Conservation (phyloP, 148 eudicot genomes). For the Heliosperma pusillum region DNA sequence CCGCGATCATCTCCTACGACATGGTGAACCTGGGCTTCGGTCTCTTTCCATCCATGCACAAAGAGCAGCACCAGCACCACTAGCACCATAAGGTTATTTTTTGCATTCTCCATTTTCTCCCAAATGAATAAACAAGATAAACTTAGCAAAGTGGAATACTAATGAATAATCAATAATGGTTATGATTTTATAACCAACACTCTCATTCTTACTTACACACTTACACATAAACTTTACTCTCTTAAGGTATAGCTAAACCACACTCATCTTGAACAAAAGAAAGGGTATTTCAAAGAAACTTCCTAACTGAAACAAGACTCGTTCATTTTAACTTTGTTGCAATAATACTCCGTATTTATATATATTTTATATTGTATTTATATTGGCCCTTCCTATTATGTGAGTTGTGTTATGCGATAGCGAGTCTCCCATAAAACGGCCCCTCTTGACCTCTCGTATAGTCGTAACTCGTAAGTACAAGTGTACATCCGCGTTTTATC, state of each 20-base stretch:
- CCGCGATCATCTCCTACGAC: slow-evolving; percentile 63
- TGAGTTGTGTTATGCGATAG: too few relatives aligned
- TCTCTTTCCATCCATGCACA: slow-evolving; percentile 26
- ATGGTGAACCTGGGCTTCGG: slow-evolving; percentile 45
- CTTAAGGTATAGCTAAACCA: slow-evolving; percentile 2
- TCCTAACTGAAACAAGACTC: background rate
- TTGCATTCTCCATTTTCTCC: slow-evolving; percentile 8
- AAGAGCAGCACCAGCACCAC: slow-evolving; percentile 1
- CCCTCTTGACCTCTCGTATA: too few relatives aligned
- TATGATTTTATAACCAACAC: background rate
- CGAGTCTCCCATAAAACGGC: too few relatives aligned
- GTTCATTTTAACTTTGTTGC: too few relatives aligned
- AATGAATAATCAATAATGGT: background rate
- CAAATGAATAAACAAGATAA: background rate
- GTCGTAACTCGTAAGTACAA: too few relatives aligned
- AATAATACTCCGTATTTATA: too few relatives aligned
- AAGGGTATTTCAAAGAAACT: slow-evolving; percentile 15
- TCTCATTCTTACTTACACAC: too few relatives aligned
- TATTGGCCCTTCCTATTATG: too few relatives aligned
- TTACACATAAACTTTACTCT: background rate
- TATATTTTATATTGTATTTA: too few relatives aligned
- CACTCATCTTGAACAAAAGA: slow-evolving; percentile 4
- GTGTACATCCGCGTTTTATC: too few relatives aligned
- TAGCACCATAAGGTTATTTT: background rate
- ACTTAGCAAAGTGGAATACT: background rate